phyloP scores from a whole-genome alignment of 2,329 filamentous ascomycete species.

The Aspergillus ustus region DNA sequence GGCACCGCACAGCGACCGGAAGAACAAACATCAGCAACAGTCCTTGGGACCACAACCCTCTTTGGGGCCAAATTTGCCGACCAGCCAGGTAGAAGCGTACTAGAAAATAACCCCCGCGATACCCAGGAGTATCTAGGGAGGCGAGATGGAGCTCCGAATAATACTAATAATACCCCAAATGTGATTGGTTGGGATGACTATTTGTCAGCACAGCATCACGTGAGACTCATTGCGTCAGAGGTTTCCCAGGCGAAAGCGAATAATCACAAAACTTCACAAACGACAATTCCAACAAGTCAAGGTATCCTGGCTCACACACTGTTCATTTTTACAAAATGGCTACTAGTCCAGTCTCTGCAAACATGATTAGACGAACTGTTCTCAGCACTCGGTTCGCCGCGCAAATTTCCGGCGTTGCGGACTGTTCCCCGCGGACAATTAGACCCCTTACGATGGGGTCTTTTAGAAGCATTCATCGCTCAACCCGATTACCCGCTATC shows the following conservation, averaged over 20 bases:
- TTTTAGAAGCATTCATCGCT: constrained; percentile 49
- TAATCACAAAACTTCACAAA: constrained; percentile 7
- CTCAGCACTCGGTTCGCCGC: constrained; percentile 28
- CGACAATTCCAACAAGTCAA: constrained; percentile 1
- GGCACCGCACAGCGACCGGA: background rate
- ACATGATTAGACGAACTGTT: constrained; percentile 37
- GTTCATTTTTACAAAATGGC: constrained; percentile 32
- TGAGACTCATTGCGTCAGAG: constrained; percentile 41
- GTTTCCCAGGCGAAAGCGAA: constrained; percentile 6
- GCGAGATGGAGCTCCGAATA: no score
- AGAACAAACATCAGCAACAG: background rate
- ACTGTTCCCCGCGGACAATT: constrained; percentile 34
- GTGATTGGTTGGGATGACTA: constrained; percentile 29
- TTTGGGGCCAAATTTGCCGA: background rate
- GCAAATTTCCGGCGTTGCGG: constrained; percentile 24
- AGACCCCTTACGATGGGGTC: constrained; percentile 34
- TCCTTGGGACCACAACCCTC: no score
- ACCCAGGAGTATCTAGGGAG: no score
- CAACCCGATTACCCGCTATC: constrained; percentile 51
- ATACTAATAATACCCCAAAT: constrained; percentile 23
- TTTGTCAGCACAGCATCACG: constrained; percentile 39
- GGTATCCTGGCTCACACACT: background rate
- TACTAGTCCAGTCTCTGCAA: constrained; percentile 37
- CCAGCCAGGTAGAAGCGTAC: background rate
- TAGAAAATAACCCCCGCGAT: background rate